phyloP scores from a whole-genome alignment of 2,329 filamentous ascomycete genomes.

The Fusarium decemcellulare region DNA sequence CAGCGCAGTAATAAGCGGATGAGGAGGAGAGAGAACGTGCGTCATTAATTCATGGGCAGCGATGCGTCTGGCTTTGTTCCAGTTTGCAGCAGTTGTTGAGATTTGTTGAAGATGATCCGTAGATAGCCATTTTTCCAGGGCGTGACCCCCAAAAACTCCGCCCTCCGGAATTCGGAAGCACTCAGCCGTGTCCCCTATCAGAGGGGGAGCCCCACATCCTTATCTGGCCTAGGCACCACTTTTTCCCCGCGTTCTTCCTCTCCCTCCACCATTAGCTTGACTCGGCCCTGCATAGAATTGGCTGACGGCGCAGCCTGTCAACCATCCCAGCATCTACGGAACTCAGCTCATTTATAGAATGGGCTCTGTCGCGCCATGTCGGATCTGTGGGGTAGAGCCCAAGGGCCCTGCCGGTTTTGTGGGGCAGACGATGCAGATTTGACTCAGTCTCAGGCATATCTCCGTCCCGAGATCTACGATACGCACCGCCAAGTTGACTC shows the following conservation, averaged over 20 bases:
- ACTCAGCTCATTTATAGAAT: not conserved
- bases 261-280: constrained; percentile 3
- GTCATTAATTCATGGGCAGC: constrained; percentile 25
- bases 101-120: constrained; percentile 2
- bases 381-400: not conserved
- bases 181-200: constrained; percentile 4
- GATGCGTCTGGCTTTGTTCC: not conserved
- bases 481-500: not conserved
- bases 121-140: constrained; percentile 10
- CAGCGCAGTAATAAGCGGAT: not conserved
- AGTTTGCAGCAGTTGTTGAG: not conserved
- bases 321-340: not conserved
- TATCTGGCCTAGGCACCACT: constrained; percentile 1
- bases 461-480: not conserved
- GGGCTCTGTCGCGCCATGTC: not conserved
- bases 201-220: not conserved
- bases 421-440: not conserved
- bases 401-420: constrained; percentile 2
- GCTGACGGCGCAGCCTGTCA: not conserved
- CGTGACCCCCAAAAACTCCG: too few relatives aligned
- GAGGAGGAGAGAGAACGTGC: not conserved
- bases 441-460: constrained; percentile 6
- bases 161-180: constrained; percentile 12
- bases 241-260: not conserved
- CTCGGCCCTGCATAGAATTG: not conserved